Percentiles rank a stretch among this genome's conserved stretches.
phyloP scores from a whole-genome alignment of 176 grass and related monocot species.

The Avena insularis region DNA sequence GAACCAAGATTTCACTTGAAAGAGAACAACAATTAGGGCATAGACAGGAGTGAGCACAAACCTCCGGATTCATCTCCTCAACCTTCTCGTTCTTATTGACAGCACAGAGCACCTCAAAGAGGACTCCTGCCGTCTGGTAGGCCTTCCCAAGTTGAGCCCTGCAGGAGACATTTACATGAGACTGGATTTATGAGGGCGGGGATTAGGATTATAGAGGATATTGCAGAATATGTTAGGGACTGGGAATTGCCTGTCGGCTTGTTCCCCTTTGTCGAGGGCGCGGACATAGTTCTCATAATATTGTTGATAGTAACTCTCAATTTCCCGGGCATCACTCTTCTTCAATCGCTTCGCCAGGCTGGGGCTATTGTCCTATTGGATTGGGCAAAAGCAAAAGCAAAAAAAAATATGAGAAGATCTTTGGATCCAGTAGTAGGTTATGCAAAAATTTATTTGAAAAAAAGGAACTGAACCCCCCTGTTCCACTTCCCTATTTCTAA shows the following conservation, averaged over 20 bases:
- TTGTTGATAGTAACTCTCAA: conserved; percentile 96
- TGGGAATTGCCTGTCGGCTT: conserved; percentile 82
- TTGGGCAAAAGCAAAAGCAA: conserved; percentile 4
- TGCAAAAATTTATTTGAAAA: conserved; percentile 5
- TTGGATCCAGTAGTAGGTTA: conserved; percentile 12
- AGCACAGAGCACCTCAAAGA: conserved; percentile 91
- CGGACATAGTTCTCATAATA: conserved; percentile 96
- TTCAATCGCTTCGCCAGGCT: conserved; percentile 81
- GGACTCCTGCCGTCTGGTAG: conserved; percentile 89
- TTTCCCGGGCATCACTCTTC: conserved; percentile 90
- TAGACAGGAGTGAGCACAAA: conserved; percentile 41
- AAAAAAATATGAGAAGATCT: neutral
- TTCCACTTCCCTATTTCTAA: neutral
- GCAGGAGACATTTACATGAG: conserved; percentile 18
- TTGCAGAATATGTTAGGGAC: neutral
- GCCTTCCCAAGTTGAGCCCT: conserved; percentile 93
- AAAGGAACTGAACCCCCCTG: neutral
- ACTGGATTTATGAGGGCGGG: neutral
- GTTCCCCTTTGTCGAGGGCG: conserved; percentile 83
- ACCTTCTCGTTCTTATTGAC: conserved; percentile 97
- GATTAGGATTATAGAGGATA: conserved; percentile 28
- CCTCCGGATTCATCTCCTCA: conserved; percentile 87
- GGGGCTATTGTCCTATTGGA: conserved; percentile 80
- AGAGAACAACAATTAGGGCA: conserved; percentile 15
- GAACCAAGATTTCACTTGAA: conserved; percentile 34